These are phyloP conservation scores for Saitozyma sp. DNA, from an alignment of 768 basidiomycete genomes.

Conservation along the genomic window DNA sequence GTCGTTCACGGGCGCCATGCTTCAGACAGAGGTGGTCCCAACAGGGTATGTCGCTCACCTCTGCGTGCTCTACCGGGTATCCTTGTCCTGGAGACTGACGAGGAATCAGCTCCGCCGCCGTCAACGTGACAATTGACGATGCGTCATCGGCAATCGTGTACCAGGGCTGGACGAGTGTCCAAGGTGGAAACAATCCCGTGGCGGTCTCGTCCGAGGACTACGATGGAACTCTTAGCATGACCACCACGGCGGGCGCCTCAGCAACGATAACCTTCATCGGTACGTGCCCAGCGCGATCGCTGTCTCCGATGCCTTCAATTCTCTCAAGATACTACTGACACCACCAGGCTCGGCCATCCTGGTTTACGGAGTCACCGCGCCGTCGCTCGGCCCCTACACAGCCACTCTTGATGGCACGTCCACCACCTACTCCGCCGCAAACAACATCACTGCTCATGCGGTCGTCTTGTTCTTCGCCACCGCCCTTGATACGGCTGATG, in stretches of 20 bases:
- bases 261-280: conserved; percentile 33
- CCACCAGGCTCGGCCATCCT: conserved; percentile 28
- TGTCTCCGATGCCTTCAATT: not conserved
- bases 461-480: conserved; percentile 31
- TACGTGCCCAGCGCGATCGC: conserved; percentile 3
- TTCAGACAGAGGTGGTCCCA: not conserved
- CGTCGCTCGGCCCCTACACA: conserved; percentile 18
- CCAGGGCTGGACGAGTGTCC: not conserved
- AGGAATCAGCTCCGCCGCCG: not conserved
- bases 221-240: conserved; percentile 30
- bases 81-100: not conserved
- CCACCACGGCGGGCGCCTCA: conserved; percentile 25
- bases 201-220: conserved; percentile 10
- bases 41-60: not conserved
- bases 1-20: not conserved
- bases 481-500: conserved; percentile 25
- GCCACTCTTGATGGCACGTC: conserved; percentile 19
- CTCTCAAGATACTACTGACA: not conserved
- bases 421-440: conserved; percentile 11
- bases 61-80: too few relatives aligned
- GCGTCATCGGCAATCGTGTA: not conserved
- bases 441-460: conserved; percentile 24
- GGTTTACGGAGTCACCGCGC: conserved; percentile 26
- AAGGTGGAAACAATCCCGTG: not conserved
- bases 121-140: not conserved